Evolutionary conservation across 2,329 filamentous ascomycete genomes (phyloP), one percentile per base, ranked within the genome.

Genomic region (Didymella keratinophila): DNA sequence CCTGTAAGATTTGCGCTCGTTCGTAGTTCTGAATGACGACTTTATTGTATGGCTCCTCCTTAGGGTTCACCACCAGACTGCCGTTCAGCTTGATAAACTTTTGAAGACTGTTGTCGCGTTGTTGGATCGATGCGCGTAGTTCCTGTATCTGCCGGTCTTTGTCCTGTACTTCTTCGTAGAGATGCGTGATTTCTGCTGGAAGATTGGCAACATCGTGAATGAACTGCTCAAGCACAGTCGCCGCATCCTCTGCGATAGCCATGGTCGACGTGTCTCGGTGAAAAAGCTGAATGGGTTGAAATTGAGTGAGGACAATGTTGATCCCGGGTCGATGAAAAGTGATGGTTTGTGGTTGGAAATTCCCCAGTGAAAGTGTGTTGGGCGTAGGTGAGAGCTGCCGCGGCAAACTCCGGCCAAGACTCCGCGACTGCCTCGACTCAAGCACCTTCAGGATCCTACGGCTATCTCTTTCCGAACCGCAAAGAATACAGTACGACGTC

Each of bases 111-210:
- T 78, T 83, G 71, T 96, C 91, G 64, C 89, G 87, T 58, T 89
- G 87, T 39, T 87, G 85, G 71, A 93, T 91, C 63, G 85, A 83
- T 61, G 86, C 83, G 58, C 88, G 81, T 72, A 89, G 88, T 46
- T 91, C 87, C 71, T 86, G 82, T 66, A 91, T 89, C 64, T 87
- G 83, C 48, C 86, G 84, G 74, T 96, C 91, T 76, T 93, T 94
- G 73, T 91, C 89, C 71, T 87, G 83, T 63, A 94, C 91, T 78
- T 95, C 91, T 72, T 93, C 91, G 71, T 93, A 89, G 62, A 94
- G 84, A 79, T 93, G 93, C 20, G 89, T 88, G 59, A 95, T 88
- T 78, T 95, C 91, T 63, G 91, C 89, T 61, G 91, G 91, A 27
- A 94, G 83, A 71, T 95, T 95, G 69, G 90, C 87, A 20, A 90